phyloP scores from a whole-genome alignment of 768 basidiomycete species.

The Kwoniella sp. region DNA sequence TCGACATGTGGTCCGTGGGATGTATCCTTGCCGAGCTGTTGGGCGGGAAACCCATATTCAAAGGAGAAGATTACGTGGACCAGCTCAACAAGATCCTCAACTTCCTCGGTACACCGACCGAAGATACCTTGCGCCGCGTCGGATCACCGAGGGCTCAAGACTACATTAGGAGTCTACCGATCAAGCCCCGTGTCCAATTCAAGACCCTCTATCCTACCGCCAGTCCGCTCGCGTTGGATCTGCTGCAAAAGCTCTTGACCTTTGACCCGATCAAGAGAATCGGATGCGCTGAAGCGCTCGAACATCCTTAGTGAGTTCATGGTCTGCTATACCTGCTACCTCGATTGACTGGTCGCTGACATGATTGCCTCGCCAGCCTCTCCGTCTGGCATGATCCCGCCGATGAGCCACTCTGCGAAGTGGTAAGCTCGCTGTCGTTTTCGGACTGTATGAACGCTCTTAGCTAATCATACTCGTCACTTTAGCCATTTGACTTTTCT shows the following conservation, averaged over 20 bases:
- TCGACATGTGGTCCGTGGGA: constrained; percentile 60
- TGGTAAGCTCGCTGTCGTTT: constrained; percentile 59
- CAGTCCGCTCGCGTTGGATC: constrained; percentile 89
- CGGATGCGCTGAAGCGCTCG: constrained; percentile 91
- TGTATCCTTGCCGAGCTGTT: constrained; percentile 61
- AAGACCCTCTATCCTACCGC: constrained; percentile 88
- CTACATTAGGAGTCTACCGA: constrained; percentile 96
- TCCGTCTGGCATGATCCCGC: constrained; percentile 96
- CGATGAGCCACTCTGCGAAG: constrained; percentile 84
- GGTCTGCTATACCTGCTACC: constrained; percentile 67
- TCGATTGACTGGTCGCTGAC: constrained; percentile 93
- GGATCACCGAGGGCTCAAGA: constrained; percentile 78
- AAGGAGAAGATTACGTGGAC: constrained; percentile 74
- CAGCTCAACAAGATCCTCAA: constrained; percentile 98
- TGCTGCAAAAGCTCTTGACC: constrained; percentile 84
- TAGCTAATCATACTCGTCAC: constrained; percentile 37
- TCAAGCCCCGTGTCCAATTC: constrained; percentile 92
- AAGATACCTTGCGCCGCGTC: constrained; percentile 92
- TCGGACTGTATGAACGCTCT: neutral
- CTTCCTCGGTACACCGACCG: constrained; percentile 95
- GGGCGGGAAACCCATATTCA: constrained; percentile 59
- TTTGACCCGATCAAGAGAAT: constrained; percentile 97
- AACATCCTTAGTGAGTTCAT: constrained; percentile 73
- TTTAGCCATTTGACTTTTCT: constrained; percentile 82
- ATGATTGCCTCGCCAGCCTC: constrained; percentile 58